Conservation (phyloP, 2,329 filamentous ascomycete genomes). For the Aspergillus spinulosporus region DNA sequence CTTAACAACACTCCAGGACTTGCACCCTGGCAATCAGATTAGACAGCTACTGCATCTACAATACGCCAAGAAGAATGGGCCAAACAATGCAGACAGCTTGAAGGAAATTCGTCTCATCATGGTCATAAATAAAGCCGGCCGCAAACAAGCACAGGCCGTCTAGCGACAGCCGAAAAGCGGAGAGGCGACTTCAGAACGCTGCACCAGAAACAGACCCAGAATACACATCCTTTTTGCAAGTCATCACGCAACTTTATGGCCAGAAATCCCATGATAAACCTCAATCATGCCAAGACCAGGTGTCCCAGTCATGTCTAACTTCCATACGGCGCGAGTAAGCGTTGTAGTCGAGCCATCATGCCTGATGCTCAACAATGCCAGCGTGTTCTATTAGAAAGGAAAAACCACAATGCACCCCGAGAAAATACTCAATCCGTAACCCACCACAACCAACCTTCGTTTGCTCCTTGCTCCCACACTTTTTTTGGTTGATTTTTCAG, state of each 20-base stretch:
- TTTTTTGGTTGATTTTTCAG: slow-evolving; percentile 11
- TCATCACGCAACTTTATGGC: slow-evolving; percentile 14
- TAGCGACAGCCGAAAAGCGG: slow-evolving; percentile 13
- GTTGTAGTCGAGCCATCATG: not conserved
- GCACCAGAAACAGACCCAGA: slow-evolving; percentile 20
- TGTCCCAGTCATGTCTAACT: slow-evolving; percentile 7
- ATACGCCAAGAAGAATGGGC: slow-evolving; percentile 6
- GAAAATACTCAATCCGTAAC: slow-evolving; percentile 10
- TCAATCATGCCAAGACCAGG: slow-evolving; percentile 7
- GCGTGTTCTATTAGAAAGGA: slow-evolving; percentile 22
- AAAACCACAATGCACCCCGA: slow-evolving; percentile 20
- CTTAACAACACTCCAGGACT: not conserved
- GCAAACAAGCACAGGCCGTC: slow-evolving; percentile 21
- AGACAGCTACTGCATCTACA: not conserved
- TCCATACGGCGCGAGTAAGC: slow-evolving; percentile 1
- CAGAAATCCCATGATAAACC: slow-evolving; percentile 8
- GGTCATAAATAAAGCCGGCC: slow-evolving; percentile 32
- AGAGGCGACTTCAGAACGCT: slow-evolving; percentile 17
- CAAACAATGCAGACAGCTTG: slow-evolving; percentile 24
- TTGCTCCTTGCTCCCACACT: slow-evolving; percentile 13
- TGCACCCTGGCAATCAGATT: not conserved
- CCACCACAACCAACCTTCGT: slow-evolving; percentile 10
- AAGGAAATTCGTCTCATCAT: slow-evolving; percentile 42
- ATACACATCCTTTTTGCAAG: slow-evolving; percentile 17
- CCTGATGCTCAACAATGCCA: slow-evolving; percentile 9